Base-by-base conservation (phyloP, 305 asterid species). In the Fraxinus paxiana region DNA sequence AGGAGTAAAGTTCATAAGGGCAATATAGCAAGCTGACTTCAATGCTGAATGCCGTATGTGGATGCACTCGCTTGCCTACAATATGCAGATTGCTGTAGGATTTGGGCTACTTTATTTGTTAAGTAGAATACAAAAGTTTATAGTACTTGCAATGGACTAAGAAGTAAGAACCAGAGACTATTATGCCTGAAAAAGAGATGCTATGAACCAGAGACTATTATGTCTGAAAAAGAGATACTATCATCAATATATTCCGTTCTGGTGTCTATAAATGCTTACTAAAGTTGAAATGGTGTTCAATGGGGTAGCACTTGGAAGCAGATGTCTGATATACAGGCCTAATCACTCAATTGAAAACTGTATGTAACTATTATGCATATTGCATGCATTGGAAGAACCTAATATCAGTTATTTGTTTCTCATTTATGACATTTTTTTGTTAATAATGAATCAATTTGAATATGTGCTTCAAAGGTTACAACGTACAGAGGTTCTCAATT, bases 11-110 rank as follows among this genome's bases (percentile, higher is more conserved):
- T 75, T 22, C 18, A 54, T 22, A 35, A 59, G 4, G 37, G 54
- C 61, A 35, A 77, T 71, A 65, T 69, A 59, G 35, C 77, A 26
- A 73, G 54, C 61, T 20, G 3, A 81, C 72, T 13, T 70, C 18
- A 56, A 20, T 76, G 28, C 2, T 17, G 77, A 63, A 56, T 56
- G 56, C 35, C 70, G 70, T 78, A 61, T 48, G 31, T 76, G 61
- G 15, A 7, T 75, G 41, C 77, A 76, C 59, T 69, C 34, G 46
- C 17, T 77, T 46, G n/a, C 38, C 5, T 67, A 8, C 17, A 65
- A 26, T 9, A 65, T 26, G 18, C 37, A 4, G 35, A 65, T 65
- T 65, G 35, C 37, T 65, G 73, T 24, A 26, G 37, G 37, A 28
- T 65, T 65, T 65, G 73, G 73, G 37, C 17, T 65, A 28, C 37